Evolutionary conservation across 2,329 filamentous ascomycete species (phyloP).

Genomic region (Sclerotiophoma versabilis): DNA sequence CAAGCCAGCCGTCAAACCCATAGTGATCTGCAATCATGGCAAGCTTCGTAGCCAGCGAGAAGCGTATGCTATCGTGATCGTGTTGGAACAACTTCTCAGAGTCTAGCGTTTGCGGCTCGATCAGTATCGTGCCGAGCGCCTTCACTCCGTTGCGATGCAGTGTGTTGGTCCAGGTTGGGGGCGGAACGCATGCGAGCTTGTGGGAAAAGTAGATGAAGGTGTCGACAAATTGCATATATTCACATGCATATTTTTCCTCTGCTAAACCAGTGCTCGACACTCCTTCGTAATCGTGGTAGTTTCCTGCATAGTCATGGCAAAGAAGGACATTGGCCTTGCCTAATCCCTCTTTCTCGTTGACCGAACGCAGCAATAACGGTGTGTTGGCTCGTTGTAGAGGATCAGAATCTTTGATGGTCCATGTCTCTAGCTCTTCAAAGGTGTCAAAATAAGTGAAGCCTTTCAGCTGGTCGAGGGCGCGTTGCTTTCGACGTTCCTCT

Average conservation of each 20-base stretch:
- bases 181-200: slow-evolving; percentile 55
- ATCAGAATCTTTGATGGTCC: slow-evolving; percentile 42
- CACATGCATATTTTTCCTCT: slow-evolving; percentile 49
- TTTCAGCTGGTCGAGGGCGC: slow-evolving; percentile 41
- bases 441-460: slow-evolving; percentile 53
- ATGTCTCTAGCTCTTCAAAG: slow-evolving; percentile 49
- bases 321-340: slow-evolving; percentile 40
- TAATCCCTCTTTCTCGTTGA: not conserved
- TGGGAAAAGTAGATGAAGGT: slow-evolving; percentile 59
- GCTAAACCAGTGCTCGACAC: slow-evolving; percentile 40
- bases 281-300: slow-evolving; percentile 55
- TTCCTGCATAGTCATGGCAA: slow-evolving; percentile 52
- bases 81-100: slow-evolving; percentile 39
- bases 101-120: slow-evolving; percentile 51
- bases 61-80: slow-evolving; percentile 28
- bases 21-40: slow-evolving; percentile 50
- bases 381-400: slow-evolving; percentile 50
- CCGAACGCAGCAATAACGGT: slow-evolving; percentile 39
- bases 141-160: slow-evolving; percentile 57
- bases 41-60: slow-evolving; percentile 49
- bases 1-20: slow-evolving; percentile 57
- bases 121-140: slow-evolving; percentile 53
- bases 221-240: slow-evolving; percentile 54
- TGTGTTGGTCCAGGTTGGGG: slow-evolving; percentile 55
- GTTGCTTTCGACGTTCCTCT: slow-evolving; percentile 41